These are phyloP conservation scores for Zygoascus flipseniorum DNA, from an alignment of 805 yeast genomes.

Conservation along the genomic window DNA sequence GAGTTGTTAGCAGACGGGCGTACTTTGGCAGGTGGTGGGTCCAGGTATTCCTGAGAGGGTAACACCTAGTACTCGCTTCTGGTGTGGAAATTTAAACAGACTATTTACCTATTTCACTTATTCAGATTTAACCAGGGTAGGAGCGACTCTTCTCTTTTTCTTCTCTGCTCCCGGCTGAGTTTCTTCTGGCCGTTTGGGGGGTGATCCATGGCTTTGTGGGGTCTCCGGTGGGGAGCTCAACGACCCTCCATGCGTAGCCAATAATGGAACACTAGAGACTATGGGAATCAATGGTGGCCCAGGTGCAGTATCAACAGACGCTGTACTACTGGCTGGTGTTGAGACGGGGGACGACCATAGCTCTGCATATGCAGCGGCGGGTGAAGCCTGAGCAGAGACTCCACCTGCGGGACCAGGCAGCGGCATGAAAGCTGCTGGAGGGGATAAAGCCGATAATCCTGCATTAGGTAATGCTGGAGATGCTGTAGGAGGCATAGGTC, in stretches of 20 bases:
- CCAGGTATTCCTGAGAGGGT: no score
- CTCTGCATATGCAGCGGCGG: conserved; percentile 1
- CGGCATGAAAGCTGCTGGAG: conserved; percentile 3
- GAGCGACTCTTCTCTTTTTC: conserved; percentile 32
- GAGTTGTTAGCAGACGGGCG: no score
- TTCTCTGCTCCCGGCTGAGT: conserved; percentile 7
- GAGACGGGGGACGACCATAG: not conserved
- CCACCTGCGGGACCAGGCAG: not conserved
- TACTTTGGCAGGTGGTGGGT: no score
- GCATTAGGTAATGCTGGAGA: conserved; percentile 13
- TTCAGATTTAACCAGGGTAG: conserved; percentile 24
- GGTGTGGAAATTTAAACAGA: no score
- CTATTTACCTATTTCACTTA: not conserved
- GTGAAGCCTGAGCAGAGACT: not conserved
- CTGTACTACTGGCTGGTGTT: not conserved
- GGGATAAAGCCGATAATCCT: not conserved
- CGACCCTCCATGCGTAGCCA: conserved; percentile 10
- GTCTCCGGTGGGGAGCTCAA: conserved; percentile 10
- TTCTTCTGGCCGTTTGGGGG: conserved; percentile 4
- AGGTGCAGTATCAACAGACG: not conserved
- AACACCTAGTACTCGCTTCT: no score
- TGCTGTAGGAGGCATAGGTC: conserved; percentile 2
- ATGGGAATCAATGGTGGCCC: conserved; percentile 13
- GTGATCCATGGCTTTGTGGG: conserved; percentile 6
- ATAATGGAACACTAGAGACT: conserved; percentile 15